Conservation (phyloP, 192 early-diverging fungal species). For the Rhizoclosmatium globosum region DNA sequence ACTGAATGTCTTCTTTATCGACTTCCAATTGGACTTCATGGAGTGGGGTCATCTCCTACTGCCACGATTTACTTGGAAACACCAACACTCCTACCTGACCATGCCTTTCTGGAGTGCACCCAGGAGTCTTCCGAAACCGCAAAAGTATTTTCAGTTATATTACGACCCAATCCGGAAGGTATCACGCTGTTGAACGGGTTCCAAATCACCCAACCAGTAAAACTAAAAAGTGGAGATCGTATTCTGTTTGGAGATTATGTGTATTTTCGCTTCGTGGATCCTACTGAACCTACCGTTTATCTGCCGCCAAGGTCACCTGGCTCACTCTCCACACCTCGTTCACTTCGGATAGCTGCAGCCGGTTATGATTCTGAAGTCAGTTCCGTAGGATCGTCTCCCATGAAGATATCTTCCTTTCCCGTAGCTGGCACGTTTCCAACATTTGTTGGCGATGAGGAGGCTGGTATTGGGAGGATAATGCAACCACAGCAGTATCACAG, state of each 20-base stretch:
- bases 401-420: too few species aligned
- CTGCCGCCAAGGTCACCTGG: neutral
- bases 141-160: neutral
- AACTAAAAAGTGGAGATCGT: constrained; percentile 29
- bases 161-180: constrained; percentile 1
- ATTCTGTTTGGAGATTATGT: constrained; percentile 25
- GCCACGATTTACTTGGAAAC: constrained; percentile 72
- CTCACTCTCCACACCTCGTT: too few species aligned
- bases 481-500: too few species aligned
- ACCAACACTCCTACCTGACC: constrained; percentile 63
- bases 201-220: constrained; percentile 16
- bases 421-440: too few species aligned
- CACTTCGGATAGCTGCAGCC: too few species aligned
- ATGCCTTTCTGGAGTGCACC: constrained; percentile 56
- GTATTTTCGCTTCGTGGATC: constrained; percentile 27
- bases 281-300: constrained; percentile 1
- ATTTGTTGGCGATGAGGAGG: too few species aligned
- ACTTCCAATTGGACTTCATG: constrained; percentile 75
- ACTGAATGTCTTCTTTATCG: constrained; percentile 92
- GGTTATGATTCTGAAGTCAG: too few species aligned
- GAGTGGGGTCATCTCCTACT: constrained; percentile 60
- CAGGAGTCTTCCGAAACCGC: neutral
- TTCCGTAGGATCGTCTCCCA: too few species aligned
- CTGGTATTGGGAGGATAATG: too few species aligned
- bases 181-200: constrained; percentile 24